Conservation (phyloP, 2,329 filamentous ascomycete species). For the Hypomyces rosellus region DNA sequence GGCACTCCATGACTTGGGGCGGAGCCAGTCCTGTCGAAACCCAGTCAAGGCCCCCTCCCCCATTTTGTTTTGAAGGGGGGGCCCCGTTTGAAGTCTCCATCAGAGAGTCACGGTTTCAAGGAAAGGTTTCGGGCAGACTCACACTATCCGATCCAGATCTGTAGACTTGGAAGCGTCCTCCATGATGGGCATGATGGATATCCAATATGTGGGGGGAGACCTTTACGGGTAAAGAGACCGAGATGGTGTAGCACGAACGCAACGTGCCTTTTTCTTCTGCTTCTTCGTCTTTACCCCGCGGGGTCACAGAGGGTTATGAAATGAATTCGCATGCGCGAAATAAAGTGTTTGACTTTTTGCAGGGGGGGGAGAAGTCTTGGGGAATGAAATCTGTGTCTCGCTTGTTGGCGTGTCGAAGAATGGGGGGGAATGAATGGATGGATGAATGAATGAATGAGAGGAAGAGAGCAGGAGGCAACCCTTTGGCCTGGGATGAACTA, state of each 20-base stretch:
- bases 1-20: not conserved
- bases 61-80: not conserved
- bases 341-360: not conserved
- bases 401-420: not conserved
- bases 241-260: slow-evolving; percentile 9
- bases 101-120: not conserved
- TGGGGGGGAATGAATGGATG: not conserved
- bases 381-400: not conserved
- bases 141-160: slow-evolving; percentile 14
- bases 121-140: slow-evolving; percentile 8
- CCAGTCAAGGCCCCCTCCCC: not conserved
- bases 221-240: slow-evolving; percentile 10
- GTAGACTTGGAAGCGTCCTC: slow-evolving; percentile 9
- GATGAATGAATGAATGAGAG: not conserved
- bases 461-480: not conserved
- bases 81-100: not conserved
- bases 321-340: slow-evolving; percentile 6
- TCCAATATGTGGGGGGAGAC: slow-evolving; percentile 5
- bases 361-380: not conserved
- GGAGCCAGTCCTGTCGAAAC: not conserved
- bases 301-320: slow-evolving; percentile 7
- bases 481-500: not conserved
- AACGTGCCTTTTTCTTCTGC: not conserved
- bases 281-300: slow-evolving; percentile 3
- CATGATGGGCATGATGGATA: slow-evolving; percentile 8